Evolutionary conservation across 305 asterid genomes (phyloP), one percentile per base, ranked within the genome.

Genomic region (Fraxinus dipetala): DNA sequence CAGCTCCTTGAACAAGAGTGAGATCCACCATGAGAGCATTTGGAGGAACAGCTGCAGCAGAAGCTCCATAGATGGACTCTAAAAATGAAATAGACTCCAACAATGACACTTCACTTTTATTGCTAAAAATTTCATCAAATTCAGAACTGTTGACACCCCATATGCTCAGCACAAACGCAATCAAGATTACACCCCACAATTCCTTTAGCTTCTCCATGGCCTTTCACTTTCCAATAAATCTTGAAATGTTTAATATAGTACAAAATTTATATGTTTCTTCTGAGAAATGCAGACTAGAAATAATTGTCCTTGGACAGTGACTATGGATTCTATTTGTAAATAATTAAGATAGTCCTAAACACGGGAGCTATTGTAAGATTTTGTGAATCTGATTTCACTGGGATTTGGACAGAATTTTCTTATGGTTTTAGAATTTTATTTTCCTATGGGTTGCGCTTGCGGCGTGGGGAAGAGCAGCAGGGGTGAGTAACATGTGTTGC

Each of bases 1-100:
- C 88, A 80, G 91, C 92, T 80, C 90, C 90, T 6, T 61, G 85
- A 78, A 89, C 85, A 75, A 89, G 89, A 36, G 92, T 85, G 77
- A 89, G 87, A 43, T 80, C 85, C 72, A 89, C 86, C 89, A 83
- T 84, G 43, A 92, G 84, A 34, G 86, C 78, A 69, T 78, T 38
- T 45, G 85, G 35, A 20, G 74, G 75, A 75, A 84, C 40, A 78
- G 85, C 72, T 22, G 80, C 82, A 54, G 72, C 79, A 6, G 79
- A 74, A 38, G 76, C 80, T 30, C 78, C 85, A 91, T 87, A 83
- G 89, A 84, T 79, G 54, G 65, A 72, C 16, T 87, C 87, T 82
- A 86, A 45, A 72, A 43, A 13, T 10, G 91, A 88, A 84, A 89
- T 85, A 77, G 92, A 86, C 65, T 91, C 91, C 84, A 90, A 73